Evolutionary conservation across 1,284 basidiomycete species (phyloP).

Genomic region (Sanghuangporus weigelae): DNA sequence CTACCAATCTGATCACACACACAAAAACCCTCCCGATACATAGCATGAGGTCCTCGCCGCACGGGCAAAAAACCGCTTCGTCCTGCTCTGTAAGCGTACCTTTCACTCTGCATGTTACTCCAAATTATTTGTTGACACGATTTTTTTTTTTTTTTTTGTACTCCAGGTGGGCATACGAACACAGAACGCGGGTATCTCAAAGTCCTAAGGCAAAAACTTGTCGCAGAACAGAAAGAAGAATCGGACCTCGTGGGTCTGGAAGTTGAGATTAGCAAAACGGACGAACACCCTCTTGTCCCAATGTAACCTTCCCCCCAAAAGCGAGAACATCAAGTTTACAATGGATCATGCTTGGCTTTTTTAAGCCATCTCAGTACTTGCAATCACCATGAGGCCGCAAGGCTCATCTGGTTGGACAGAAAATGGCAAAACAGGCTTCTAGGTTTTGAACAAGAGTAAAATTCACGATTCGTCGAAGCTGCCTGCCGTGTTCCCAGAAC

Average conservation of each 20-base stretch:
- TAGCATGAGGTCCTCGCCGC: conserved; percentile 83
- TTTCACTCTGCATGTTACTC: neutral
- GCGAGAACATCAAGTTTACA: neutral
- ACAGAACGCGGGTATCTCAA: conserved; percentile 84
- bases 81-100: conserved; percentile 67
- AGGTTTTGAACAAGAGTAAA: too few relatives aligned
- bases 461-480: too few relatives aligned
- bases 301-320: neutral
- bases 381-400: neutral
- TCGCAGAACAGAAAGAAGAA: conserved; percentile 29
- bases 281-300: conserved; percentile 53
- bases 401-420: too few relatives aligned
- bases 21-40: neutral
- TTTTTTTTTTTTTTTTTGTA: neutral
- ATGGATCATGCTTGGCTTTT: too few relatives aligned
- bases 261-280: conserved; percentile 53
- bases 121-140: neutral
- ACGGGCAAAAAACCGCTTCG: conserved; percentile 64
- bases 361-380: neutral
- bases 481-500: too few relatives aligned
- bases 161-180: conserved; percentile 73
- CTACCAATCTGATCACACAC: neutral
- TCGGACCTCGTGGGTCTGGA: conserved; percentile 32
- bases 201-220: conserved; percentile 54
- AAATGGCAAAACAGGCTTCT: too few relatives aligned